phyloP scores from a whole-genome alignment of 495 filamentous ascomycete genomes.

The Articulospora tetracladia region DNA sequence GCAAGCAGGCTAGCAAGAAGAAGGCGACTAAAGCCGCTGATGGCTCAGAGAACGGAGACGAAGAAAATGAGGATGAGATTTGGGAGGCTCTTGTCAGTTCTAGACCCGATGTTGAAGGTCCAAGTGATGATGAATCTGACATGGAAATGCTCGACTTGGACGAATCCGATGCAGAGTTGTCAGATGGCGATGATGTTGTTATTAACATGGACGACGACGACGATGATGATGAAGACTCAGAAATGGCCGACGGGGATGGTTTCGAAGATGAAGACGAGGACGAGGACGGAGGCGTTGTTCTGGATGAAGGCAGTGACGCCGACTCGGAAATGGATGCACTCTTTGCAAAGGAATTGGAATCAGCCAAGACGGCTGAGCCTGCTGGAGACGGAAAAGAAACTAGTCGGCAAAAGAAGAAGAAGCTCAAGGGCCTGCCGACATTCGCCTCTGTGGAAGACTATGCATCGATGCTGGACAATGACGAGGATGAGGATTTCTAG shows the following conservation, averaged over 20 bases:
- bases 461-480: conserved; percentile 74
- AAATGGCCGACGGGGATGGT: conserved; percentile 37
- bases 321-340: conserved; percentile 42
- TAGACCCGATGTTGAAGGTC: conserved; percentile 70
- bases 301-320: conserved; percentile 51
- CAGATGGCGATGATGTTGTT: conserved; percentile 43
- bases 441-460: conserved; percentile 95
- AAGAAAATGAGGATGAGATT: conserved; percentile 70
- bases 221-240: conserved; percentile 39
- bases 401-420: conserved; percentile 67
- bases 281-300: conserved; percentile 38
- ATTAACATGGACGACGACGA: conserved; percentile 43
- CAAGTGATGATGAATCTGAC: conserved; percentile 52
- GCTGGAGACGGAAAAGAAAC: conserved; percentile 35
- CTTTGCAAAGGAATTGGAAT: conserved; percentile 29
- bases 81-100: conserved; percentile 90
- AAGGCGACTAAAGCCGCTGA: conserved; percentile 38
- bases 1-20: conserved; percentile 53
- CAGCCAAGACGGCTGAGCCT: conserved; percentile 24
- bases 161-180: conserved; percentile 42
- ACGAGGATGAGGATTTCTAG: conserved; percentile 45
- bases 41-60: conserved; percentile 40
- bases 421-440: conserved; percentile 82
- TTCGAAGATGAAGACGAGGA: conserved; percentile 39
- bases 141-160: conserved; percentile 20